These are phyloP conservation scores for Ascochyta rabiei DNA, from an alignment of 2,329 filamentous ascomycete species.

Conservation along the genomic window DNA sequence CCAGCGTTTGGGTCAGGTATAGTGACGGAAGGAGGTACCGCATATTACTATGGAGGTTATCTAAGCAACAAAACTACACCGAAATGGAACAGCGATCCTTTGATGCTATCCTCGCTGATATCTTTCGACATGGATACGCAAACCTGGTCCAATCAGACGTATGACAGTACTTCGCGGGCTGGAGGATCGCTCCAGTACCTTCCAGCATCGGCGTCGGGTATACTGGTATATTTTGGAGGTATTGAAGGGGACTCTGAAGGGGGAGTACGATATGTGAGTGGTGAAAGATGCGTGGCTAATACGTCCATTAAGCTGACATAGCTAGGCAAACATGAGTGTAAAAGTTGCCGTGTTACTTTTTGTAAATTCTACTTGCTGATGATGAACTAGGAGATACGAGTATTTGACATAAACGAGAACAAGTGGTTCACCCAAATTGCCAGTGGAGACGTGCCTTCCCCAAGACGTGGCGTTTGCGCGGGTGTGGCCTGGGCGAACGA, in stretches of 20 bases:
- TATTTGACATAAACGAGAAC: slow-evolving; percentile 64
- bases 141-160: slow-evolving; percentile 57
- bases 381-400: slow-evolving; percentile 44
- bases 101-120: slow-evolving; percentile 56
- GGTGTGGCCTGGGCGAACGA: slow-evolving; percentile 63
- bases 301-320: slow-evolving; percentile 2
- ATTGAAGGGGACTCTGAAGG: slow-evolving; percentile 37
- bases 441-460: slow-evolving; percentile 57
- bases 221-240: slow-evolving; percentile 66
- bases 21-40: slow-evolving; percentile 32
- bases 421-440: slow-evolving; percentile 65
- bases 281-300: neutral
- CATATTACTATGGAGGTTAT: slow-evolving; percentile 68
- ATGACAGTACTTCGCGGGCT: slow-evolving; percentile 56
- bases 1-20: slow-evolving; percentile 19
- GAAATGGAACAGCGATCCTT: slow-evolving; percentile 17
- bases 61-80: slow-evolving; percentile 57
- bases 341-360: neutral
- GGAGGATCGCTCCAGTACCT: slow-evolving; percentile 65
- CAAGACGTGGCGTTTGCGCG: slow-evolving; percentile 63
- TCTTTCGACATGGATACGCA: slow-evolving; percentile 61
- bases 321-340: slow-evolving; percentile 26
- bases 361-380: neutral
- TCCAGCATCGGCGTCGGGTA: slow-evolving; percentile 60
- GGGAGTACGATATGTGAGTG: slow-evolving; percentile 4